Conservation (phyloP, 345 rosid species). For the Sonneratia alba region DNA sequence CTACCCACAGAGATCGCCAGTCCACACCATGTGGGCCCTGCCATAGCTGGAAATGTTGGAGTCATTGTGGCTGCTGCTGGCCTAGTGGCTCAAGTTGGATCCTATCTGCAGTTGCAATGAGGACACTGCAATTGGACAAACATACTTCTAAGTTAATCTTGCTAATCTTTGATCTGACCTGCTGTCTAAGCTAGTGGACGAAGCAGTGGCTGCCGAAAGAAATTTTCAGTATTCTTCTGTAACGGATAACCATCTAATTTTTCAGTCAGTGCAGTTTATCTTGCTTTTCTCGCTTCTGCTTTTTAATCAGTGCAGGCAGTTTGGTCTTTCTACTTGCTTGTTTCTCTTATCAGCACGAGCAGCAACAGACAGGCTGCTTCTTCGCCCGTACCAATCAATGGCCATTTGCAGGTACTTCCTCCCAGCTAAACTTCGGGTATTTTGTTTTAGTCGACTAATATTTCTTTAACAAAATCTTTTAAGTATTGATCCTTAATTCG, state of each 20-base stretch:
- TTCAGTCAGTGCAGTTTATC: constrained; percentile 2
- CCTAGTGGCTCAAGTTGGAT: constrained; percentile 68
- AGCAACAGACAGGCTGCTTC: background rate
- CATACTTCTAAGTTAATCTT: constrained; percentile 51
- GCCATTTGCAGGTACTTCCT: too few species aligned
- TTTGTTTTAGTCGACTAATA: too few species aligned
- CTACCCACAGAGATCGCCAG: constrained; percentile 60
- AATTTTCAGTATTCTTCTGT: constrained; percentile 6
- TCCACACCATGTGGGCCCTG: constrained; percentile 72
- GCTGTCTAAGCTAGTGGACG: background rate
- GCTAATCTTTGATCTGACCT: constrained; percentile 23
- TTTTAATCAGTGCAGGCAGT: too few species aligned
- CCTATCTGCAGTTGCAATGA: constrained; percentile 85
- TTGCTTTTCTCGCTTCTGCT: background rate
- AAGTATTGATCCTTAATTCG: too few species aligned
- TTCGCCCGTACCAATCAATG: too few species aligned
- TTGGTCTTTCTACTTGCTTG: too few species aligned
- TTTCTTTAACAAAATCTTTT: too few species aligned
- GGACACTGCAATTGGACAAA: constrained; percentile 87
- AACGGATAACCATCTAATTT: constrained; percentile 5
- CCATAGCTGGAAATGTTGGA: constrained; percentile 67
- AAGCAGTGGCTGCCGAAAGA: constrained; percentile 24
- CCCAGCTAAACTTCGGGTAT: too few species aligned
- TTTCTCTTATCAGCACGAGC: too few species aligned
- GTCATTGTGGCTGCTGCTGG: constrained; percentile 64